Evolutionary conservation across 2,329 filamentous ascomycete species (phyloP).

Genomic region (Ambrosiella cleistominuta): DNA sequence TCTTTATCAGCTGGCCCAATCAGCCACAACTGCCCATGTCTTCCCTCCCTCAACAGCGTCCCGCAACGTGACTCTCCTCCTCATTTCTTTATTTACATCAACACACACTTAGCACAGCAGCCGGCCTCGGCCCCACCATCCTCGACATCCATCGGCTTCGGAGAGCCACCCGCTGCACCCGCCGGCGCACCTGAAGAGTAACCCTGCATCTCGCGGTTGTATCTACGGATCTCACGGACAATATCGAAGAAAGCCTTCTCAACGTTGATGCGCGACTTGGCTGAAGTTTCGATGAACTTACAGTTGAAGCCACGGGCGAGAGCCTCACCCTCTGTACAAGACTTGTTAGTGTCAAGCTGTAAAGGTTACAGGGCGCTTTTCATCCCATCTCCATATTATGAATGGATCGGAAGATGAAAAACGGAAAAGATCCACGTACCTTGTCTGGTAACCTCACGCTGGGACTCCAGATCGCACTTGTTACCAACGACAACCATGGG

Average conservation of each 20-base stretch:
- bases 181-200: conserved; percentile 53
- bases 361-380: no score
- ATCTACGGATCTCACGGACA: conserved; percentile 90
- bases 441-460: conserved; percentile 81
- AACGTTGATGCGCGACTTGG: conserved; percentile 94
- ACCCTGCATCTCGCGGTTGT: conserved; percentile 95
- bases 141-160: conserved; percentile 64
- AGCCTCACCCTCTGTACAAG: conserved; percentile 60
- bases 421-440: conserved; percentile 37
- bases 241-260: conserved; percentile 98
- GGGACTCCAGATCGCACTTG: conserved; percentile 93
- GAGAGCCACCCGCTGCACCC: conserved; percentile 42
- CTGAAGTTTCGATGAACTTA: conserved; percentile 98
- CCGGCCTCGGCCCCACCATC: conserved; percentile 50
- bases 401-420: not conserved
- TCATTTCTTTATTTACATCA: conserved; percentile 47
- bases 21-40: not conserved
- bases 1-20: not conserved
- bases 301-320: conserved; percentile 78
- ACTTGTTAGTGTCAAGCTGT: not conserved
- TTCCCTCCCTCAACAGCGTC: not conserved
- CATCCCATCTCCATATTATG: not conserved
- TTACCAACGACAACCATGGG: conserved; percentile 98
- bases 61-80: not conserved
- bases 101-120: conserved; percentile 71